phyloP scores from a whole-genome alignment of 306 rosid species.

The Benincasa hispida region DNA sequence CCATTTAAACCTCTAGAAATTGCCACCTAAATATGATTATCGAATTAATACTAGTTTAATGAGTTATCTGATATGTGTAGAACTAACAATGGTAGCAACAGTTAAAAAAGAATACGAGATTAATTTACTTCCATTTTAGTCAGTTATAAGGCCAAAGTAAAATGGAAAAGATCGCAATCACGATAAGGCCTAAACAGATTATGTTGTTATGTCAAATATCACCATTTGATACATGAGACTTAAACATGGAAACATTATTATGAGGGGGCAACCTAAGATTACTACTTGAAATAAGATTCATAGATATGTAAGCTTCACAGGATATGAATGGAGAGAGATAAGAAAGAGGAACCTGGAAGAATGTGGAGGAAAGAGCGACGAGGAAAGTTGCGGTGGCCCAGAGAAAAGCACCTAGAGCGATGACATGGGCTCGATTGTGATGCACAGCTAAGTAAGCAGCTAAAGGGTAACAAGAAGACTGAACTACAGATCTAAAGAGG shows the following conservation, averaged over 20 bases:
- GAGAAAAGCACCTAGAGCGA: slow-evolving; percentile 61
- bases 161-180: background rate
- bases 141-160: background rate
- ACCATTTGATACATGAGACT: background rate
- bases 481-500: slow-evolving; percentile 66
- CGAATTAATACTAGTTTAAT: background rate
- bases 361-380: slow-evolving; percentile 53
- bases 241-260: background rate
- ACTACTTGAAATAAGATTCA: background rate
- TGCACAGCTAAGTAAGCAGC: slow-evolving; percentile 63
- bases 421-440: slow-evolving; percentile 61
- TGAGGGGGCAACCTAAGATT: background rate
- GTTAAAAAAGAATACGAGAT: no score
- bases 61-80: background rate
- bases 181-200: background rate
- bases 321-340: background rate
- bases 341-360: slow-evolving; percentile 33
- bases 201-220: background rate
- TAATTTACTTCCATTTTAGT: background rate
- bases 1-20: slow-evolving; percentile 87
- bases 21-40: slow-evolving; percentile 41
- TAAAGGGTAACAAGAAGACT: slow-evolving; percentile 54
- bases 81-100: background rate
- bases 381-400: slow-evolving; percentile 69
- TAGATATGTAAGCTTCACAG: background rate